Base-by-base conservation (phyloP, 331 rosid species). In the Arachis monticola region DNA sequence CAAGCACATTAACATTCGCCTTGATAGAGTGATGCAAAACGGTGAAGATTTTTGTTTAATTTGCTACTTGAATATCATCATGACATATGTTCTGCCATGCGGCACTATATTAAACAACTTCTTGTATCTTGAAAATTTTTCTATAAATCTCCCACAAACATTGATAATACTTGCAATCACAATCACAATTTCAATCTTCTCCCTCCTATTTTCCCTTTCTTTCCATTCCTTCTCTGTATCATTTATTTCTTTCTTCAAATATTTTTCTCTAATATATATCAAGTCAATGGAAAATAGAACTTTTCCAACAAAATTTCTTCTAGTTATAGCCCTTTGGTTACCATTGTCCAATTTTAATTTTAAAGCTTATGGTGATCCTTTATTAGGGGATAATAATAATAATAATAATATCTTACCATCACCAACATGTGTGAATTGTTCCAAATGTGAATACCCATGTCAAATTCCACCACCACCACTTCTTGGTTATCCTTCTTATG, bases 21-120 rank as follows among this genome's bases (percentile, higher is more conserved):
- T 17, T 17, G 22, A 70, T 57, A 8, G 73, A 70, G 22, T 14
- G 41, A 55, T 70, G 40, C 74, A 70, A 53, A 55, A 35, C 56
- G 17, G 10, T 70, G 2, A 10, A 0, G 7, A 59, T 44, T 13
- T 56, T 46, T 75, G 48, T 55, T 30, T 55, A 45, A 44, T 55
- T 30, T 55, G 56, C 61, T 59, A 17, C 12, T 69, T 50, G 12
- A 77, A 60, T 69, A 41, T 55, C 7, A 69, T 8, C 4, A 51
- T 69, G 81, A 69, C 81, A 77, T 55, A 69, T 77, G 76, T 42
- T 62, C 59, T 52, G 71, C 76, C 76, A 61, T n/a, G 76, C 10
- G 70, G 76, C 81, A 69, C 38, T 56, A 42, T 8, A 8, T 6
- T 6, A 44, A 56, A 51, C 14, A 38, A 35, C 3, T 35, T 35